phyloP scores from a whole-genome alignment of 106 monocot genomes.

The Ottelia alismoides region DNA sequence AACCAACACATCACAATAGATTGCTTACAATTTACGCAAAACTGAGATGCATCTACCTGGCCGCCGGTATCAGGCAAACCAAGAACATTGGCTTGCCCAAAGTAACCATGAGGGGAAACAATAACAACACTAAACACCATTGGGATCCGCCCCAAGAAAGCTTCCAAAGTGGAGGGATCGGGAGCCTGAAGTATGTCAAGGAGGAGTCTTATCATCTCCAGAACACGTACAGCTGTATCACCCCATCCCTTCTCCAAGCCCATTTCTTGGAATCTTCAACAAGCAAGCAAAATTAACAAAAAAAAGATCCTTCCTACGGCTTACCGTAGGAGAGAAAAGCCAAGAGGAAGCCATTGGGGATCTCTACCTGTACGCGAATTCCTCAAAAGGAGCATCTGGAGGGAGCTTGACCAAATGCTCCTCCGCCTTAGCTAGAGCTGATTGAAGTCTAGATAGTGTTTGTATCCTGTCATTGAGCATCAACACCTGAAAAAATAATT shows the following conservation, averaged over 20 bases:
- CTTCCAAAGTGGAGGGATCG: constrained; percentile 68
- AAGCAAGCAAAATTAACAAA: no score
- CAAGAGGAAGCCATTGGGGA: no score
- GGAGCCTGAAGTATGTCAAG: constrained; percentile 88
- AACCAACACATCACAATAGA: no score
- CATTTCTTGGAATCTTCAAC: constrained; percentile 71
- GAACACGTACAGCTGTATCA: constrained; percentile 45
- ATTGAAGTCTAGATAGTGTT: constrained; percentile 57
- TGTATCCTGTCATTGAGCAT: constrained; percentile 90
- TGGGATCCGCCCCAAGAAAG: constrained; percentile 78
- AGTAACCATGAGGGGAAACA: constrained; percentile 90
- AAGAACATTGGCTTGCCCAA: constrained; percentile 88
- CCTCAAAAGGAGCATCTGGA: constrained; percentile 41
- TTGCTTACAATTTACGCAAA: no score
- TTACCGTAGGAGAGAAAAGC: no score
- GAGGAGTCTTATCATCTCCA: constrained; percentile 87
- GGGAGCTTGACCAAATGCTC: constrained; percentile 57
- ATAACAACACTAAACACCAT: constrained; percentile 96
- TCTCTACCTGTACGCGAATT: constrained; percentile 73
- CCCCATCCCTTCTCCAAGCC: constrained; percentile 97
- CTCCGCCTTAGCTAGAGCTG: constrained; percentile 60
- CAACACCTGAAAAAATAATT: constrained; percentile 76
- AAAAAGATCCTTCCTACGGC: no score
- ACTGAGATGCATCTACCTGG: no score
- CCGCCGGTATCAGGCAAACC: constrained; percentile 93